phyloP scores from a whole-genome alignment of 192 early-diverging fungal species.

The Obelidium mucronatum region DNA sequence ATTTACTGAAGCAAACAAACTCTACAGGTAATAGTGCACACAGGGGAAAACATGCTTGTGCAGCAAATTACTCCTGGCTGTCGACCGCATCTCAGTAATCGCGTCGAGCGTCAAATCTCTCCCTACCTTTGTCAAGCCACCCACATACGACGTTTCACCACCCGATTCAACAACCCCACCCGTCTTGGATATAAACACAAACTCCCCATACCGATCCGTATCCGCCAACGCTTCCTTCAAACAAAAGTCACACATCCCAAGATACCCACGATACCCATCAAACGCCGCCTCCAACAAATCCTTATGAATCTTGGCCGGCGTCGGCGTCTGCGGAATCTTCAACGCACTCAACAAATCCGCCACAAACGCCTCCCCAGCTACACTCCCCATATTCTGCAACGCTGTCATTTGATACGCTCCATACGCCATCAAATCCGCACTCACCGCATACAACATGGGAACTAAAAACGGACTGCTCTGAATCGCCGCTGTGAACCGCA shows the following conservation, averaged over 20 bases:
- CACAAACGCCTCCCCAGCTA: not conserved
- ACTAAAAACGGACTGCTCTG: slow-evolving; percentile 13
- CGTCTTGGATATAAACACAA: slow-evolving; percentile 29
- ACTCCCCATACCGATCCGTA: slow-evolving; percentile 10
- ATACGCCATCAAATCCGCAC: slow-evolving; percentile 37
- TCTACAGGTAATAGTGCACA: not conserved
- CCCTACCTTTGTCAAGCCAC: not conserved
- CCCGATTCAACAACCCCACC: slow-evolving; percentile 6
- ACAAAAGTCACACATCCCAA: slow-evolving; percentile 34
- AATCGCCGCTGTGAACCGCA: slow-evolving; percentile 30
- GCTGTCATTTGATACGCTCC: slow-evolving; percentile 34
- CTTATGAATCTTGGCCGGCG: slow-evolving; percentile 15
- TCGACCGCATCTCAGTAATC: not conserved
- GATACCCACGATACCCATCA: slow-evolving; percentile 3
- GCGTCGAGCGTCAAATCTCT: too few species aligned
- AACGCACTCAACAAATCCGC: slow-evolving; percentile 23
- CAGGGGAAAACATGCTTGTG: not conserved
- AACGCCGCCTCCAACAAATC: slow-evolving; percentile 26
- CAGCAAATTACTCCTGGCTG: not conserved
- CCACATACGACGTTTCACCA: not conserved
- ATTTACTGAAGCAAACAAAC: not conserved
- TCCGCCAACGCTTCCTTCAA: slow-evolving; percentile 12
- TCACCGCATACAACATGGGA: slow-evolving; percentile 26
- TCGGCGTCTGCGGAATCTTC: slow-evolving; percentile 15
- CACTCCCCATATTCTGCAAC: not conserved